A percentile compares a stretch with the other conserved stretches of the same genome.
phyloP scores from a whole-genome alignment of 2,329 filamentous ascomycete genomes.

The Fusarium haematococcum region DNA sequence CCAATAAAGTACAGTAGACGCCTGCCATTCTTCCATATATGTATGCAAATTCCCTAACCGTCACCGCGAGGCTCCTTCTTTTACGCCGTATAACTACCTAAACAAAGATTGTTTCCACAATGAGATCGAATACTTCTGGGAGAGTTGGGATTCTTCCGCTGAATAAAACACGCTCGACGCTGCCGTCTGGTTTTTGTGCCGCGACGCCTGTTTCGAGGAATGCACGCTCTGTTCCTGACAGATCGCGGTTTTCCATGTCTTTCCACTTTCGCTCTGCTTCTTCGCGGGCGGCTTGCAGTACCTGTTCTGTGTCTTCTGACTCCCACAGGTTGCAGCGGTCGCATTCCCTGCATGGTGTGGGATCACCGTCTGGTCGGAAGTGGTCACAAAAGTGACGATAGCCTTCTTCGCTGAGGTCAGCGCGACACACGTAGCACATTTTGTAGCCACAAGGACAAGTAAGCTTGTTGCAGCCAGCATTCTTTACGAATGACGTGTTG shows the following conservation, averaged over 20 bases:
- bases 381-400: conserved; percentile 98
- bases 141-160: conserved; percentile 53
- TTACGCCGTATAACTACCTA: conserved; percentile 40
- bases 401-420: conserved; percentile 78
- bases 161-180: conserved; percentile 49
- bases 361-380: conserved; percentile 84
- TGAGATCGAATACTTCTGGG: conserved; percentile 58
- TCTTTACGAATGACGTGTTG: conserved; percentile 92
- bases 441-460: conserved; percentile 95
- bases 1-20: conserved; percentile 22
- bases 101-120: conserved; percentile 58
- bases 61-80: conserved; percentile 29
- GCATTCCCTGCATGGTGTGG: conserved; percentile 80
- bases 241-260: conserved; percentile 69
- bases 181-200: conserved; percentile 37
- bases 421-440: conserved; percentile 97
- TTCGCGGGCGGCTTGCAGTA: conserved; percentile 75
- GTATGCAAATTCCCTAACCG: conserved; percentile 28
- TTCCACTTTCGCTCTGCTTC: conserved; percentile 80
- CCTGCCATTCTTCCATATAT: conserved; percentile 10
- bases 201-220: conserved; percentile 68
- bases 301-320: conserved; percentile 77
- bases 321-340: conserved; percentile 84
- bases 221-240: conserved; percentile 66
- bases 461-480: conserved; percentile 94